Conservation (phyloP, 75 land plant species). For the Pinus albicaulis region DNA sequence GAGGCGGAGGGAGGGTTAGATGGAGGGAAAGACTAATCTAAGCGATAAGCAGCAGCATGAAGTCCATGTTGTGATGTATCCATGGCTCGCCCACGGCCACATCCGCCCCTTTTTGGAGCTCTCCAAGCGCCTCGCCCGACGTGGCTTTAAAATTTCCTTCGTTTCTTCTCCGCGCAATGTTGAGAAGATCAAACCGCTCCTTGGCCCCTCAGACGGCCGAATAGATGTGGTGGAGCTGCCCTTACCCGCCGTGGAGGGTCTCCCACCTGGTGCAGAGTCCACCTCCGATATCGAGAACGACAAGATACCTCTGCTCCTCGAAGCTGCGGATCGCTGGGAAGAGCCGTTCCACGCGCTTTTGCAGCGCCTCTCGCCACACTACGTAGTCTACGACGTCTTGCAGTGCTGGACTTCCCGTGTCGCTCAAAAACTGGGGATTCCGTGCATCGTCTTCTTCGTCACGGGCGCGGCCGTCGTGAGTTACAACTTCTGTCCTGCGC, state of each 20-base stretch:
- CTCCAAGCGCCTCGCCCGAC: conserved; percentile 5
- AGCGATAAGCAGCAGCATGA: too few relatives aligned
- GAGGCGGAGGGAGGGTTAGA: too few relatives aligned
- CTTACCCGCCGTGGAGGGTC: neutral
- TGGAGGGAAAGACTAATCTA: too few relatives aligned
- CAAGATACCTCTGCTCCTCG: neutral
- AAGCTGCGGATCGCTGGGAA: neutral
- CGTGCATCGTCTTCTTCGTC: neutral
- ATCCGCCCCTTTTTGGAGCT: conserved; percentile 15
- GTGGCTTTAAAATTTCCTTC: neutral
- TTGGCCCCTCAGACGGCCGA: neutral
- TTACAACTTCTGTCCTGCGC: too few relatives aligned
- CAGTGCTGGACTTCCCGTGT: conserved; percentile 15
- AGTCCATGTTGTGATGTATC: conserved; percentile 1
- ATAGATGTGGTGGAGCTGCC: neutral
- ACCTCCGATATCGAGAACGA: neutral
- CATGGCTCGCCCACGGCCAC: conserved; percentile 14
- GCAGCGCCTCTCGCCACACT: conserved; percentile 5
- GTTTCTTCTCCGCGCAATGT: neutral
- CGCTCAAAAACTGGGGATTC: conserved; percentile 14
- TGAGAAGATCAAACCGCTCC: neutral
- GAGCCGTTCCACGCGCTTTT: conserved; percentile 4
- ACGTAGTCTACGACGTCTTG: conserved; percentile 25
- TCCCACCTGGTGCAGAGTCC: neutral
- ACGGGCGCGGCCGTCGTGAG: conserved; percentile 4